Evolutionary conservation across 768 basidiomycete genomes (phyloP), one percentile per base, ranked within the genome.

Genomic region (Tricholoma terreum): DNA sequence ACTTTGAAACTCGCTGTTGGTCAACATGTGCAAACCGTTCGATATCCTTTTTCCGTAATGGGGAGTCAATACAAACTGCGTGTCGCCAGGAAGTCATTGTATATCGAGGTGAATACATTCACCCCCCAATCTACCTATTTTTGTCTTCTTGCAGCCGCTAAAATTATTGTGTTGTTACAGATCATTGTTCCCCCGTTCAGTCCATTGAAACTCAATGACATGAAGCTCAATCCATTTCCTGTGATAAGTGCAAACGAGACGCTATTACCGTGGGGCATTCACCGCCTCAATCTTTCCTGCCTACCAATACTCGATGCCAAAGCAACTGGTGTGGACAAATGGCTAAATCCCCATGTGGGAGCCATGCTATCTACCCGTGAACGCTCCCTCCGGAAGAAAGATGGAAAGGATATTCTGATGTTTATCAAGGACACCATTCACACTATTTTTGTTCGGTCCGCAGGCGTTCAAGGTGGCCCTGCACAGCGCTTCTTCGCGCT

Each of bases 31-130:
- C 55, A 56, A 30, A 34, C 21, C 15, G 27, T 54, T 54, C 50
- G 42, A 1, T 83, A 75, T 43, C 82, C 81, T 0, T 76, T 80
- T 45, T 80, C 80, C 8, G 67, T 84, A 9, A 62, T 75, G 31
- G 70, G 71, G 4, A 57, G 61, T 17, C 69, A 70, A 14, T 52
- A 65, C 1, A 81, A 72, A 60, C 62, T 78, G 9, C 75, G 81
- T 4, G 61, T 85, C 33, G 84, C 84, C 8, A 74, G 84, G 36
- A 83, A 80, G 60, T 85, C 83, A 1, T 73, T 65, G 22, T 86
- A 81, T 56, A 67, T 85, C 6, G 75, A 78, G 65, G 73, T 75
- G 65, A 69, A 21, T 48, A 30, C 36, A 30, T 40, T 6, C 3
- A 15, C 19, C 31, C 15, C 12, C 6, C 4, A 14, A 9, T 22